A percentile compares a stretch with the other conserved stretches of the same genome.
Evolutionary conservation across 1,284 basidiomycete genomes (phyloP).

Genomic region (Ceratorhiza oryzae-sativae): DNA sequence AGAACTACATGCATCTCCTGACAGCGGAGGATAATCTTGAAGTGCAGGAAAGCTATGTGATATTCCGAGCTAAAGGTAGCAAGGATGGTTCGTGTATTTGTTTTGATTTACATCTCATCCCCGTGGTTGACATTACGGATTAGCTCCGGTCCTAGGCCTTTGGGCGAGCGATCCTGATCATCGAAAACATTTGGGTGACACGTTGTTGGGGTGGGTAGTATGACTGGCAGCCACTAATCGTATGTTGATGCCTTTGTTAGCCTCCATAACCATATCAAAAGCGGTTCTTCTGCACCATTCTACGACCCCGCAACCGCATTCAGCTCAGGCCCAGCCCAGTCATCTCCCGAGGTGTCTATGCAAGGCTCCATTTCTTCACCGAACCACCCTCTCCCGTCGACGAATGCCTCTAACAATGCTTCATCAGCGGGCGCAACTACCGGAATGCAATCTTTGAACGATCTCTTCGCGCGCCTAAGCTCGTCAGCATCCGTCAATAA

Average conservation of each 20-base stretch:
- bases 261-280: slow-evolving; percentile 31
- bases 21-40: slow-evolving; percentile 82
- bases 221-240: neutral
- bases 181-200: slow-evolving; percentile 16
- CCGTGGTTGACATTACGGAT: neutral
- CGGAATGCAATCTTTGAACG: slow-evolving; percentile 28
- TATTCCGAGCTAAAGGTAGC: slow-evolving; percentile 60
- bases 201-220: neutral
- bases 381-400: neutral
- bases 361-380: neutral
- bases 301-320: slow-evolving; percentile 12
- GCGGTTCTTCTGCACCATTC: slow-evolving; percentile 15
- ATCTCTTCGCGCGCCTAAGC: slow-evolving; percentile 24
- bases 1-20: slow-evolving; percentile 79
- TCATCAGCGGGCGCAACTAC: neutral
- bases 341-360: neutral
- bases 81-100: slow-evolving; percentile 14
- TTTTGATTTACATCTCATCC: neutral
- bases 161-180: slow-evolving; percentile 33
- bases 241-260: neutral
- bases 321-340: neutral
- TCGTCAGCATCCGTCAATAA: slow-evolving; percentile 6
- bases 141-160: slow-evolving; percentile 24
- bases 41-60: slow-evolving; percentile 65
- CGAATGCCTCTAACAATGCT: neutral